Percentiles rank a stretch among this genome's conserved stretches.
Conservation (phyloP, 768 basidiomycete species). For the Austroboletus eburneus region DNA sequence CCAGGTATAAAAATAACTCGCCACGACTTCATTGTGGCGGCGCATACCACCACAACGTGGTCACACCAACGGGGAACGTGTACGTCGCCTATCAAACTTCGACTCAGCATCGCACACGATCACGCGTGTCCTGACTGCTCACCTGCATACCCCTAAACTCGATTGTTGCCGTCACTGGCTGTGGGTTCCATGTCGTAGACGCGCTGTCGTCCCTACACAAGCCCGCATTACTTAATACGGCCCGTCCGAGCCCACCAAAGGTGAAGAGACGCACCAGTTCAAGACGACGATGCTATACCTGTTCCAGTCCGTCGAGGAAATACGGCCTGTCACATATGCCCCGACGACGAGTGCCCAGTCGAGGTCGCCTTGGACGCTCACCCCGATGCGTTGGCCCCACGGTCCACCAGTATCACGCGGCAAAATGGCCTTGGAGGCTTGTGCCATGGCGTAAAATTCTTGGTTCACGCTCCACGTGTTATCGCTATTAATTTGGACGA, state of each 20-base stretch:
- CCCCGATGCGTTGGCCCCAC: constrained; percentile 64
- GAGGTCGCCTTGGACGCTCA: constrained; percentile 52
- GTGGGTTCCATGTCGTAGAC: constrained; percentile 51
- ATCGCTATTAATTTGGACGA: constrained; percentile 62
- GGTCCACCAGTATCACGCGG: constrained; percentile 67
- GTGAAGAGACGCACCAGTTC: constrained; percentile 46
- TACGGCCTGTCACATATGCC: constrained; percentile 60
- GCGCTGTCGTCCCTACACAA: constrained; percentile 43
- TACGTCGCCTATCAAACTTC: constrained; percentile 50
- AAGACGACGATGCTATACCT: constrained; percentile 71
- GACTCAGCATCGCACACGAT: not conserved
- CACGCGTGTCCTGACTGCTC: constrained; percentile 8
- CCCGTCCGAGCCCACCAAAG: not conserved
- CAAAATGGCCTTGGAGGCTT: constrained; percentile 68
- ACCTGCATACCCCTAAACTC: constrained; percentile 62
- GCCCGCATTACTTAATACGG: not conserved
- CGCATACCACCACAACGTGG: constrained; percentile 51
- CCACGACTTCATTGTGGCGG: constrained; percentile 2
- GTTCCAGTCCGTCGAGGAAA: constrained; percentile 49
- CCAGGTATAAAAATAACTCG: not conserved
- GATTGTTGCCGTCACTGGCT: constrained; percentile 53
- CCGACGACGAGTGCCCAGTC: constrained; percentile 59
- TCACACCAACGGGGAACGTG: constrained; percentile 76
- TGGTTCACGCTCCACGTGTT: constrained; percentile 65
- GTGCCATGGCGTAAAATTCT: constrained; percentile 75